Percentiles rank a stretch among this genome's conserved stretches.
Conservation (phyloP, 2,329 filamentous ascomycete species). For the Exophiala aquamarina region DNA sequence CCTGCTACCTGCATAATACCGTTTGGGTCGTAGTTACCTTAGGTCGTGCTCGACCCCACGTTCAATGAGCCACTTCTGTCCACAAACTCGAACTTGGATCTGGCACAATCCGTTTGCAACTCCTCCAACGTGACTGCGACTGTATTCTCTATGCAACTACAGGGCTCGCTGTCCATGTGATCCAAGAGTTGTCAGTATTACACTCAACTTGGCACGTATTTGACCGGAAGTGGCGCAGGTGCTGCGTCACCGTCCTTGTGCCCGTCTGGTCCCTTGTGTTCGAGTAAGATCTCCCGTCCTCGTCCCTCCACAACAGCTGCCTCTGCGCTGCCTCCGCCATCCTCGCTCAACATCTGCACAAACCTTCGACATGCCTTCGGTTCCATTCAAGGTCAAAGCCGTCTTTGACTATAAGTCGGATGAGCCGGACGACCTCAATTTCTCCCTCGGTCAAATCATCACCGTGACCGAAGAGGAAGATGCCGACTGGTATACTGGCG, state of each 20-base stretch:
- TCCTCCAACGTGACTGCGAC: constrained; percentile 5
- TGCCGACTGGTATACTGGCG: constrained; percentile 71
- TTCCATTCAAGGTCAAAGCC: constrained; percentile 90
- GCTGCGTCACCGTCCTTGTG: constrained; percentile 22
- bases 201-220: constrained; percentile 20
- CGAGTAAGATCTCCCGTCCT: constrained; percentile 23
- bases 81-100: background rate
- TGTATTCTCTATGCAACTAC: background rate
- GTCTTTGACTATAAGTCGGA: constrained; percentile 90
- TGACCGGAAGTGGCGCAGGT: constrained; percentile 20
- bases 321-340: constrained; percentile 28
- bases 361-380: constrained; percentile 61
- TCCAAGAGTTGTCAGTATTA: constrained; percentile 9
- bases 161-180: constrained; percentile 8
- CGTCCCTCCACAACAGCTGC: constrained; percentile 3
- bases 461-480: constrained; percentile 92
- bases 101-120: background rate
- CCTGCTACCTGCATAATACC: no score
- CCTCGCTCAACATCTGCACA: constrained; percentile 19
- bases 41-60: no score
- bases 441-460: constrained; percentile 82
- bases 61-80: no score
- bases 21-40: no score
- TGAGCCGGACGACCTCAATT: constrained; percentile 93
- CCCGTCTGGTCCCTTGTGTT: no score